Base-by-base conservation (phyloP, 2,329 filamentous ascomycete species). In the Chrysosporium keratinophilum region DNA sequence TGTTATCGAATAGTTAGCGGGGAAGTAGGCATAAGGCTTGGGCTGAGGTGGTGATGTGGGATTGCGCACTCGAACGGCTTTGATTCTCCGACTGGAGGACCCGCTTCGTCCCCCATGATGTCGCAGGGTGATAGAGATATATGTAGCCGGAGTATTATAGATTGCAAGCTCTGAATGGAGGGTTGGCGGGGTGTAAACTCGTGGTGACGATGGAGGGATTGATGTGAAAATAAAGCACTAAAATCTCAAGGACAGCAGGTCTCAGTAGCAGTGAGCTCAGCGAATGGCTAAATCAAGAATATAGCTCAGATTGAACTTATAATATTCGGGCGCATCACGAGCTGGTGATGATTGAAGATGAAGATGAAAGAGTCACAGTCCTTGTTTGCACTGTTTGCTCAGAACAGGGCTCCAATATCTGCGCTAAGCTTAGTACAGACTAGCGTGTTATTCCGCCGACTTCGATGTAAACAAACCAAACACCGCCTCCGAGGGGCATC, bases 31-130 rank as follows among this genome's bases (percentile, higher is more conserved):
- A 47, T 34, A 23, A 34, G 54, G 23, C 23, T 28, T 28, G 3
- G 23, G 23, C 3, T 28, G 23, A 28, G 34, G 20, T 34, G 7
- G 1, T 35, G 15, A 28, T 5, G 37, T 35, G 9, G 50, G 35
- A 23, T 44, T 19, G 58, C 69, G 63, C 60, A 70, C 69, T 72
- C 69, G 48, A 72, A 72, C 14, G 68, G 63, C 50, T 69, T 65
- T 23, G 64, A 60, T 46, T n/a, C 46, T 35, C 45, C 45, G 20
- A 42, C 39, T 42, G 40, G 17, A 17, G 49, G 19, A 15, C 37
- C 53, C 11, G 45, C 19, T 41, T 47, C 53, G 34, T 51, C 15
- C 14, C 44, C 45, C 56, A 57, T 57, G 11, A 37, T 46, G 43
- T 1, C 7, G 15, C n/a, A 23, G 17, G 10, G 9, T 41, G 19